phyloP scores from a whole-genome alignment of 2,329 filamentous ascomycete species.

The Verticillium isaacii region DNA sequence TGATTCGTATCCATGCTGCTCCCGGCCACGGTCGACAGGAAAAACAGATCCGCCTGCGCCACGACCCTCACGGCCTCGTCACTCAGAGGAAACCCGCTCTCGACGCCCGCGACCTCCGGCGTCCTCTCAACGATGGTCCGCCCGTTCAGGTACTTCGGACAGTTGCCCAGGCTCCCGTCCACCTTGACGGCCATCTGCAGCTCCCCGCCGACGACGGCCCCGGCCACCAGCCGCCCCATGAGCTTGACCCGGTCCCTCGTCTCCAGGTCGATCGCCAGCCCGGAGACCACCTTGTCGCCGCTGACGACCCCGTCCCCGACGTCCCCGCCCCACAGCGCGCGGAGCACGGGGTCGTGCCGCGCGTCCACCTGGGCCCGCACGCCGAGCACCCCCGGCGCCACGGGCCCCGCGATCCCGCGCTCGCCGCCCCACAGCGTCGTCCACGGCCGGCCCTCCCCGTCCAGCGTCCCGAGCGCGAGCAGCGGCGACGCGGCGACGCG shows the following conservation, averaged over 20 bases:
- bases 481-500: constrained; percentile 61
- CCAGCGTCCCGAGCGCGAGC: constrained; percentile 69
- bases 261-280: constrained; percentile 62
- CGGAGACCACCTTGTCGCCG: constrained; percentile 33
- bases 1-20: constrained; percentile 80
- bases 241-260: constrained; percentile 70
- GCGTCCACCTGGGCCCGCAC: constrained; percentile 57
- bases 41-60: constrained; percentile 66
- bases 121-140: constrained; percentile 55
- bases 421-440: constrained; percentile 74
- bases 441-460: constrained; percentile 64
- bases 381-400: constrained; percentile 60
- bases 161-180: constrained; percentile 73
- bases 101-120: constrained; percentile 41
- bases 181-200: constrained; percentile 61
- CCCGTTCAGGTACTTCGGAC: constrained; percentile 81
- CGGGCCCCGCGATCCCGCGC: constrained; percentile 58
- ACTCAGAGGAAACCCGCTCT: constrained; percentile 37
- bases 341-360: constrained; percentile 64
- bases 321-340: constrained; percentile 50
- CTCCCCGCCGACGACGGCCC: constrained; percentile 40
- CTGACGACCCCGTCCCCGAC: constrained; percentile 28
- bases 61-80: constrained; percentile 55
- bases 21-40: constrained; percentile 64
- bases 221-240: constrained; percentile 64